Conservation (phyloP, 225 moss, liverwort and hornwort genomes). For the Lunularia cruciata region DNA sequence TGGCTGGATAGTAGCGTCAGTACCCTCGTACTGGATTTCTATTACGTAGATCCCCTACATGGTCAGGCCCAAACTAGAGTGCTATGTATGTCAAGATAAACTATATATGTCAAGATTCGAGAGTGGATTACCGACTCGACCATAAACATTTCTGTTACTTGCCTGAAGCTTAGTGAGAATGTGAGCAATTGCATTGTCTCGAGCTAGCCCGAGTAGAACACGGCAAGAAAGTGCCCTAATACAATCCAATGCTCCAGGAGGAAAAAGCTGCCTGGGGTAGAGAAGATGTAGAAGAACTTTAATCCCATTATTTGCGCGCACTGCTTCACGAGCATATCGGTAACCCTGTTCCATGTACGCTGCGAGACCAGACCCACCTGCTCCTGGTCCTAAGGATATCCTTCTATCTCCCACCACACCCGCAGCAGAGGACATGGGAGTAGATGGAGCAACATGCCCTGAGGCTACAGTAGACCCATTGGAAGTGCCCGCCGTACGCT, state of each 20-base stretch:
- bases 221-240: constrained; percentile 97
- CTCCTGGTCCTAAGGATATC: constrained; percentile 93
- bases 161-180: constrained; percentile 98
- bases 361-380: constrained; percentile 94
- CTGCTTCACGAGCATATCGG: constrained; percentile 93
- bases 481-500: constrained; percentile 37
- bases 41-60: no score
- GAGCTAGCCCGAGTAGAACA: constrained; percentile 85
- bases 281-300: constrained; percentile 95
- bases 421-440: constrained; percentile 56
- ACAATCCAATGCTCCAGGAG: constrained; percentile 85
- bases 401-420: constrained; percentile 94
- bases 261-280: constrained; percentile 75
- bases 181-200: constrained; percentile 95
- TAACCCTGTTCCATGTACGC: constrained; percentile 99
- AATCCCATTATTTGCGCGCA: constrained; percentile 91
- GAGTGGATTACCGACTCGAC: no score
- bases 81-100: no score
- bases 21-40: no score
- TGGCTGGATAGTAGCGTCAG: no score
- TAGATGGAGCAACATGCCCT: constrained; percentile 23
- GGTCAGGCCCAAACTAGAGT: no score
- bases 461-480: constrained; percentile 31
- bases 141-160: constrained; percentile 6
- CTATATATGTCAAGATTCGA: no score